A percentile compares a stretch with the other conserved stretches of the same genome.
phyloP scores from a whole-genome alignment of 2,329 filamentous ascomycete genomes.

The Gliomastix tumulicola region DNA sequence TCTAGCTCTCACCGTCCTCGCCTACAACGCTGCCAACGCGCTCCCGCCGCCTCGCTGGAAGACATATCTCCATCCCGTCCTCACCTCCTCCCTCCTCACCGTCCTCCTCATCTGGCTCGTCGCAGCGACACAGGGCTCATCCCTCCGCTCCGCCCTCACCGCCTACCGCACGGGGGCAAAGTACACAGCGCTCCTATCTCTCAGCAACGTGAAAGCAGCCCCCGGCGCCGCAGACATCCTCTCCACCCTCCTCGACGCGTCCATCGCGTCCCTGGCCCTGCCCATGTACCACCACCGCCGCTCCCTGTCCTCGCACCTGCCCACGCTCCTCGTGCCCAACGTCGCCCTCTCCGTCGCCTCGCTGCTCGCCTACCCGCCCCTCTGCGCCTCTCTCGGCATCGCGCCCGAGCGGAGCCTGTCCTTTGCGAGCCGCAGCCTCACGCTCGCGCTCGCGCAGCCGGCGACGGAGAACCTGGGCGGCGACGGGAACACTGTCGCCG shows the following conservation, averaged over 20 bases:
- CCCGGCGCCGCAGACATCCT: slow-evolving; percentile 54
- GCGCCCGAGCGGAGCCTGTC: slow-evolving; percentile 41
- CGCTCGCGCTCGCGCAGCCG: slow-evolving; percentile 52
- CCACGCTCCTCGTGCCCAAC: slow-evolving; percentile 47
- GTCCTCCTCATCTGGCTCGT: slow-evolving; percentile 47
- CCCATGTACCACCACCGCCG: slow-evolving; percentile 55
- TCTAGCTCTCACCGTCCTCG: slow-evolving; percentile 38
- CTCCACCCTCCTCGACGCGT: slow-evolving; percentile 45
- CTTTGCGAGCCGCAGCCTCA: slow-evolving; percentile 49
- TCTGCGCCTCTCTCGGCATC: slow-evolving; percentile 48
- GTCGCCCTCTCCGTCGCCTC: slow-evolving; percentile 42
- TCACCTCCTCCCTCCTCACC: slow-evolving; percentile 46
- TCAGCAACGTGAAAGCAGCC: too few relatives aligned
- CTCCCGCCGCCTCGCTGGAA: slow-evolving; percentile 38
- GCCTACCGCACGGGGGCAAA: slow-evolving; percentile 44
- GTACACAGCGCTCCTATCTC: slow-evolving; percentile 27
- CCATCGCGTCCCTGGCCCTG: slow-evolving; percentile 51
- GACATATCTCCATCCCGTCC: slow-evolving; percentile 49
- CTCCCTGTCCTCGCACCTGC: slow-evolving; percentile 45
- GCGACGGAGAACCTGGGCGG: slow-evolving; percentile 50
- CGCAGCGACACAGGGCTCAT: slow-evolving; percentile 33
- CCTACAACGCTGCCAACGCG: slow-evolving; percentile 41
- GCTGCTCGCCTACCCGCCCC: slow-evolving; percentile 48
- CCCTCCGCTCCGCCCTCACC: slow-evolving; percentile 30
- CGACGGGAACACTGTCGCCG: slow-evolving; percentile 47